These are phyloP conservation scores for Capsicum chinense DNA, from an alignment of 257 asterid genomes.

Conservation along the genomic window DNA sequence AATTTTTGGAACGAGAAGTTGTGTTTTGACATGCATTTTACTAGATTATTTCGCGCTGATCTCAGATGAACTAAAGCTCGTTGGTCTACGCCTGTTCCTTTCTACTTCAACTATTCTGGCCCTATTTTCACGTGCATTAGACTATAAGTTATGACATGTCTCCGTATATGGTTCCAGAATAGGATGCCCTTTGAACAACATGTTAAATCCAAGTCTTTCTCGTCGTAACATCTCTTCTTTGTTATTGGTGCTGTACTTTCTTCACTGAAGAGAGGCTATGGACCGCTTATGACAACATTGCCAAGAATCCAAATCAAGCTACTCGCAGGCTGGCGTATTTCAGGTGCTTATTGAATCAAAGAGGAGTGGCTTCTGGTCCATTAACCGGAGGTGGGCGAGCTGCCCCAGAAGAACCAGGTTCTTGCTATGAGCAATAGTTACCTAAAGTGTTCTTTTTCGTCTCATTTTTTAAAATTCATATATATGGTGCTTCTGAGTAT, in stretches of 20 bases:
- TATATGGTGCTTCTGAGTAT: background rate
- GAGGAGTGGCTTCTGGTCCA: slow-evolving; percentile 94
- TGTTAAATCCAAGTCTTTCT: background rate
- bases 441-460: background rate
- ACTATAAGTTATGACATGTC: no score
- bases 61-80: background rate
- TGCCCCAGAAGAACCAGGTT: slow-evolving; percentile 72
- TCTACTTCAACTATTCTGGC: background rate
- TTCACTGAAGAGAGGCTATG: slow-evolving; percentile 73
- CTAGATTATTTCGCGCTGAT: background rate
- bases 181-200: background rate
- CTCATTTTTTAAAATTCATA: background rate
- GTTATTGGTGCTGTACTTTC: background rate
- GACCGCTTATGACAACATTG: slow-evolving; percentile 62
- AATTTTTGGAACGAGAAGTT: no score
- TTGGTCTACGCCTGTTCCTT: background rate
- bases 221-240: slow-evolving; percentile 11
- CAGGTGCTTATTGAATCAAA: slow-evolving; percentile 81
- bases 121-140: background rate
- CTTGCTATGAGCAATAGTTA: slow-evolving; percentile 67
- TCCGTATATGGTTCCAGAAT: no score
- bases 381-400: slow-evolving; percentile 63
- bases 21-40: no score
- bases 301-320: slow-evolving; percentile 61
- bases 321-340: slow-evolving; percentile 61